Conservation (phyloP, 495 filamentous ascomycete genomes). For the Podospora pseudocomata region DNA sequence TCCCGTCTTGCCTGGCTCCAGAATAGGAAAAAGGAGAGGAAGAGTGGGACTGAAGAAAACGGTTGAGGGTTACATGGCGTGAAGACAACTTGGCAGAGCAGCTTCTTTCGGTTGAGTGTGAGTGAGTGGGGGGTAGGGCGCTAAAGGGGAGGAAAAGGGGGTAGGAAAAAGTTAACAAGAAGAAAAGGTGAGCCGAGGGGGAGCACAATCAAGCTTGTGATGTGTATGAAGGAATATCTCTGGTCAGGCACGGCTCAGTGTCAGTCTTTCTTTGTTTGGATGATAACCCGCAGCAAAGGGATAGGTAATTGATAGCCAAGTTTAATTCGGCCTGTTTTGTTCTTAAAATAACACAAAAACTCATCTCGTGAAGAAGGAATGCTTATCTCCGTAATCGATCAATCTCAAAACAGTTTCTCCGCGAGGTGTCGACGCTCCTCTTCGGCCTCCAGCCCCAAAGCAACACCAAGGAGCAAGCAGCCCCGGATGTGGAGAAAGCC, state of each 20-base stretch:
- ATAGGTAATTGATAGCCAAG: background rate
- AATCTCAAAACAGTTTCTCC: background rate
- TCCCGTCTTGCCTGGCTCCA: background rate
- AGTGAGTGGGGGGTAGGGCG: background rate
- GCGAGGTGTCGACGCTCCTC: background rate
- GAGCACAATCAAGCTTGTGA: background rate
- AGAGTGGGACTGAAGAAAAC: background rate
- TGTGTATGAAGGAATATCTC: background rate
- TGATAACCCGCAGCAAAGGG: too few relatives aligned
- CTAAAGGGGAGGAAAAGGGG: background rate
- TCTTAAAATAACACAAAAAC: too few relatives aligned
- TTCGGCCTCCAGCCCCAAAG: background rate
- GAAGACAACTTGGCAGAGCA: background rate
- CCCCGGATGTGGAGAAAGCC: background rate
- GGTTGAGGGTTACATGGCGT: background rate
- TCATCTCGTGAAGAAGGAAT: background rate
- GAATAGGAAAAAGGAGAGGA: background rate
- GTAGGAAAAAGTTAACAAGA: background rate
- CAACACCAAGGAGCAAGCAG: background rate
- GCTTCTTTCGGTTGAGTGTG: background rate
- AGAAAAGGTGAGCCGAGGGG: background rate
- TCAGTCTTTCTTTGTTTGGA: too few relatives aligned
- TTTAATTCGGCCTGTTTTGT: background rate
- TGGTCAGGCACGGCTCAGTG: background rate
- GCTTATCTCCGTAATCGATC: background rate